These are phyloP conservation scores for Selaginella moellendorffii DNA, from an alignment of 75 land plant species.

Conservation along the genomic window DNA sequence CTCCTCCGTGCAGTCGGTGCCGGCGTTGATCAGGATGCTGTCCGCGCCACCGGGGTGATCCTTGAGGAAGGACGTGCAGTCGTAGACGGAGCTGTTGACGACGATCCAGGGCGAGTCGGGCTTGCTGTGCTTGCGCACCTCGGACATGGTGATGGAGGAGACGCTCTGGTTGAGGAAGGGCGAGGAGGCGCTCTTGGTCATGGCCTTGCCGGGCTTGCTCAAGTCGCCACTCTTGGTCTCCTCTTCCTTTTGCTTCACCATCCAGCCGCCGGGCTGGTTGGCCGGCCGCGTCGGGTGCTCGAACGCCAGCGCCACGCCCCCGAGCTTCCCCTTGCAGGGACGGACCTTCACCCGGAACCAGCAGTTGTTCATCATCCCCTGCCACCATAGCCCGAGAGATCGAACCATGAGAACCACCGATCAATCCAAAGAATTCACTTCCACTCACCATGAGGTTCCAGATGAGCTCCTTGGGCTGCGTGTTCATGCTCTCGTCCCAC, in stretches of 20 bases:
- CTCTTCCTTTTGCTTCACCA: constrained; percentile 41
- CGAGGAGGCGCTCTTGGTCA: constrained; percentile 51
- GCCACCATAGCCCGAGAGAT: background rate
- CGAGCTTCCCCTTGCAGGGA: constrained; percentile 37
- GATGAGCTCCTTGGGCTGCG: constrained; percentile 78
- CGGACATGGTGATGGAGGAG: constrained; percentile 38
- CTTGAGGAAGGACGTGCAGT: constrained; percentile 70
- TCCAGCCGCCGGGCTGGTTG: constrained; percentile 89
- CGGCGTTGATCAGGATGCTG: constrained; percentile 84
- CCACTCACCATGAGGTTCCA: constrained; percentile 82
- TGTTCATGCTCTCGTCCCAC: constrained; percentile 86
- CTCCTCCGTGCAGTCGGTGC: constrained; percentile 83
- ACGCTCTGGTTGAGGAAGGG: constrained; percentile 40
- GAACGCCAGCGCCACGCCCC: constrained; percentile 32
- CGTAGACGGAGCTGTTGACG: constrained; percentile 72
- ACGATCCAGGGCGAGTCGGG: constrained; percentile 67
- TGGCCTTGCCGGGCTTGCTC: background rate
- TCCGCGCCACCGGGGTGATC: constrained; percentile 94
- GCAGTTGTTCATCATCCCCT: constrained; percentile 99
- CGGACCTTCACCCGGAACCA: constrained; percentile 79
- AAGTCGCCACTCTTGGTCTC: constrained; percentile 15
- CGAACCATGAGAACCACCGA: background rate
- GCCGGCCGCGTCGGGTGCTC: constrained; percentile 84
- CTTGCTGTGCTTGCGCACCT: constrained; percentile 60
- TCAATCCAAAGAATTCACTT: background rate